Percentiles rank a stretch among this genome's conserved stretches.
Conservation (phyloP, 1,284 basidiomycete species). For the Ustilago curta region DNA sequence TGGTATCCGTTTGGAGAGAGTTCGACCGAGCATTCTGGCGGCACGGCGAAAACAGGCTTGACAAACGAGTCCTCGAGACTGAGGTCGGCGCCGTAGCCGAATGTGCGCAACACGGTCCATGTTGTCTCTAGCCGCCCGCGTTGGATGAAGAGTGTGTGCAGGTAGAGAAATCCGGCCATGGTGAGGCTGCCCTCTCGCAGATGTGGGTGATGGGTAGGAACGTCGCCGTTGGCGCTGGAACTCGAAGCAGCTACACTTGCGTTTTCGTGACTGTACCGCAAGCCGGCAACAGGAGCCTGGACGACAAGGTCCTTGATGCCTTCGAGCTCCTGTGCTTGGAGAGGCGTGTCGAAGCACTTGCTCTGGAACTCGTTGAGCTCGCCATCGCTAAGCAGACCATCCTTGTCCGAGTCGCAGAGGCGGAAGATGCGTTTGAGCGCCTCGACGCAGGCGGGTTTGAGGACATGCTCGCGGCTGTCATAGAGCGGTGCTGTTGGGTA, state of each 20-base stretch:
- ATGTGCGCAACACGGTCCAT: slow-evolving; percentile 94
- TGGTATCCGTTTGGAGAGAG: slow-evolving; percentile 92
- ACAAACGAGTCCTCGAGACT: slow-evolving; percentile 72
- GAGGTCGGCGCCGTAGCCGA: slow-evolving; percentile 95
- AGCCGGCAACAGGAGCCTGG: slow-evolving; percentile 46
- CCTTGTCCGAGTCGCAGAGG: slow-evolving; percentile 93
- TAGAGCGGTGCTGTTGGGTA: slow-evolving; percentile 97
- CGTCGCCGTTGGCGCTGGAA: slow-evolving; percentile 45
- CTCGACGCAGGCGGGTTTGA: slow-evolving; percentile 87
- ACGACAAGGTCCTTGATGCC: slow-evolving; percentile 69
- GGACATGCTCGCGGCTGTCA: slow-evolving; percentile 87
- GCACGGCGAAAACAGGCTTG: slow-evolving; percentile 83
- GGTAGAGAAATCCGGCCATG: slow-evolving; percentile 90
- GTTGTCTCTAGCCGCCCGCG: slow-evolving; percentile 95
- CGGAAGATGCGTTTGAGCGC: slow-evolving; percentile 95
- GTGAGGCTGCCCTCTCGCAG: slow-evolving; percentile 77
- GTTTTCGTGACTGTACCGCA: slow-evolving; percentile 52
- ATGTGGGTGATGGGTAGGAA: slow-evolving; percentile 51
- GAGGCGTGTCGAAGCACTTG: slow-evolving; percentile 92
- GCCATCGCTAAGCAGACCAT: slow-evolving; percentile 86
- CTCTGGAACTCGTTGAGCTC: slow-evolving; percentile 98
- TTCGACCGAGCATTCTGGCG: slow-evolving; percentile 92
- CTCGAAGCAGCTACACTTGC: slow-evolving; percentile 44
- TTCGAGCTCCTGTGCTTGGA: slow-evolving; percentile 91
- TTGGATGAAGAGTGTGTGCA: slow-evolving; percentile 97